Percentiles rank a stretch among this genome's conserved stretches.
Evolutionary conservation across 352 stramenopile species (phyloP).

Genomic region (Globisporangium recalcitrans): DNA sequence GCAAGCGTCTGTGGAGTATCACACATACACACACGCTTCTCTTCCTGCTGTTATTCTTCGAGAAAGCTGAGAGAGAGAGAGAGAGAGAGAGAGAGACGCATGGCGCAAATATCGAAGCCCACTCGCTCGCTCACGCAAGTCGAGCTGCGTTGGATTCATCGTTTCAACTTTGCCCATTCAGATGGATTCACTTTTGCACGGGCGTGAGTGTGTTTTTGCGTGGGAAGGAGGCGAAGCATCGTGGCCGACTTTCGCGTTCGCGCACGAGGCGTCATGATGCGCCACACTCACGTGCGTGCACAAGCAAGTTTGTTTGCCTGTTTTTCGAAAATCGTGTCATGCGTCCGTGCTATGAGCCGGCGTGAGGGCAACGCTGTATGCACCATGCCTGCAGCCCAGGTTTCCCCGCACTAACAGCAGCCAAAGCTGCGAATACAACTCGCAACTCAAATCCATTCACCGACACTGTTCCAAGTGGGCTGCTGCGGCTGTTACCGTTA

Average conservation of each 20-base stretch:
- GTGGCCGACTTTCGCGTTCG: background rate
- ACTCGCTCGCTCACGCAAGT: background rate
- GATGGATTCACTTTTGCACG: background rate
- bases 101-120: background rate
- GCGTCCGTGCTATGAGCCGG: background rate
- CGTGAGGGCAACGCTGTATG: too few species aligned
- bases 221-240: background rate
- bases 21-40: background rate
- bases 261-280: background rate
- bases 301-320: background rate
- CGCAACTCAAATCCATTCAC: background rate
- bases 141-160: background rate
- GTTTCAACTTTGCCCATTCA: background rate
- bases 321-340: conserved; percentile 2
- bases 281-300: background rate
- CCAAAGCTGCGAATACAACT: too few species aligned
- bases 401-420: too few species aligned
- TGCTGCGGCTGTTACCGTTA: background rate
- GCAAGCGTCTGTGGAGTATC: background rate
- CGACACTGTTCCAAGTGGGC: background rate
- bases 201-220: background rate
- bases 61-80: too few species aligned
- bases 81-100: background rate
- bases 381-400: too few species aligned
- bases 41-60: too few species aligned